These are phyloP conservation scores for Aspergillus sp. DNA, from an alignment of 2,329 filamentous ascomycete species.

Conservation along the genomic window DNA sequence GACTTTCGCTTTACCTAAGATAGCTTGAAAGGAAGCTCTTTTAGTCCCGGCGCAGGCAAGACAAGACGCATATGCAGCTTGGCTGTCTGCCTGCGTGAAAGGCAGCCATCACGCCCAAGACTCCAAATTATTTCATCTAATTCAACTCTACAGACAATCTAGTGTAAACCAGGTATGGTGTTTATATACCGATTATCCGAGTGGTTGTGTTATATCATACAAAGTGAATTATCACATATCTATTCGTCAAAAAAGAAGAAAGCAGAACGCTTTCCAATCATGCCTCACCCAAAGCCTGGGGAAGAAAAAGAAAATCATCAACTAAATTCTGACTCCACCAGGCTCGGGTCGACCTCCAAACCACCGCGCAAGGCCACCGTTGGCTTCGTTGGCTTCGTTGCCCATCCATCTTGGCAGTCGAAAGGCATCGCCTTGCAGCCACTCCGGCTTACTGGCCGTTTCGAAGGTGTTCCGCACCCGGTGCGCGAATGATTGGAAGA, in stretches of 20 bases:
- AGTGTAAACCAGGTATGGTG: not conserved
- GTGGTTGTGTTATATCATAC: conserved; percentile 12
- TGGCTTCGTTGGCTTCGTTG: conserved; percentile 48
- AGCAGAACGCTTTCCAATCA: conserved; percentile 24
- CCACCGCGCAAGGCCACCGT: conserved; percentile 35
- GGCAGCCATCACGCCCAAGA: not conserved
- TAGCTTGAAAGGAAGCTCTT: not conserved
- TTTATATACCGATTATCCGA: not conserved
- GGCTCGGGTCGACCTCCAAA: conserved; percentile 42
- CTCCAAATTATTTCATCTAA: no score
- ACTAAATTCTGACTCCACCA: conserved; percentile 41
- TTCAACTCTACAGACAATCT: not conserved
- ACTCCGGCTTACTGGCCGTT: conserved; percentile 74
- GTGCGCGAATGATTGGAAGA: conserved; percentile 80
- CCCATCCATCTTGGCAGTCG: conserved; percentile 82
- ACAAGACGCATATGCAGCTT: not conserved
- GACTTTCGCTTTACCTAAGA: no score
- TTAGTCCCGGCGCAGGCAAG: not conserved
- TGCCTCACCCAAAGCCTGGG: conserved; percentile 11
- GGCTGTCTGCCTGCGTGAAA: no score
- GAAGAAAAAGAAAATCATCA: conserved; percentile 5
- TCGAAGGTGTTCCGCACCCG: conserved; percentile 92
- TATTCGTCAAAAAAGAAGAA: not conserved
- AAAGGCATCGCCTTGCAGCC: conserved; percentile 73
- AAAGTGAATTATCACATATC: conserved; percentile 6